These are phyloP conservation scores for Arthrobotrys sphaeroides DNA, from an alignment of 2,329 filamentous ascomycete genomes.

Conservation along the genomic window DNA sequence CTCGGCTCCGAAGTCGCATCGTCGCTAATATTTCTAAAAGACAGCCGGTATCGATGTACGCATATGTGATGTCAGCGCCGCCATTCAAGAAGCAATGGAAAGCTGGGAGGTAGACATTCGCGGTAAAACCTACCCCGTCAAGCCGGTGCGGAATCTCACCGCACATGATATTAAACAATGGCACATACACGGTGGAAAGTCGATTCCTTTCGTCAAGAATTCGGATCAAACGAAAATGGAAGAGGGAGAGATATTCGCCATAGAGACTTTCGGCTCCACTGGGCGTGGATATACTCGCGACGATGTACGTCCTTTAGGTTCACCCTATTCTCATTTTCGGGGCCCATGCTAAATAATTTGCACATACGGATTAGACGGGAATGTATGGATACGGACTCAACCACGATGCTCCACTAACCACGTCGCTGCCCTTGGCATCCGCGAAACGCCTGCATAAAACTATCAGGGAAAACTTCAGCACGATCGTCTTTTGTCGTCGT, in stretches of 20 bases:
- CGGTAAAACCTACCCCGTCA: conserved; percentile 80
- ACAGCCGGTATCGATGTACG: conserved; percentile 92
- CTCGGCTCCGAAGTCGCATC: too few relatives aligned
- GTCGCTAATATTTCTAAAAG: conserved; percentile 54
- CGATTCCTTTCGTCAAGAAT: conserved; percentile 88
- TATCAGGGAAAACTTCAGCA: conserved; percentile 96
- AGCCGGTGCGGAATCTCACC: conserved; percentile 85
- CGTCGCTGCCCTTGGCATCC: conserved; percentile 71
- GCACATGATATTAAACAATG: conserved; percentile 86
- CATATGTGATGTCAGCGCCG: conserved; percentile 82
- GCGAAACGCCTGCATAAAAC: conserved; percentile 85
- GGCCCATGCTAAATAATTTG: conserved; percentile 5
- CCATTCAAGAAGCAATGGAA: conserved; percentile 91
- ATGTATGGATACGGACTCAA: conserved; percentile 86
- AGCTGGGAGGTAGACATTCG: conserved; percentile 87
- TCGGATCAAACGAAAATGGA: conserved; percentile 93
- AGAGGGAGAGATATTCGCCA: conserved; percentile 91
- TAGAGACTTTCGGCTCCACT: conserved; percentile 91
- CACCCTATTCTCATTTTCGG: conserved; percentile 40
- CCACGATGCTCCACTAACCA: conserved; percentile 70
- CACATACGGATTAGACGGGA: conserved; percentile 74
- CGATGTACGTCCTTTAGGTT: too few relatives aligned
- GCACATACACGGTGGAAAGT: conserved; percentile 91
- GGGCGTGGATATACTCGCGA: conserved; percentile 87
- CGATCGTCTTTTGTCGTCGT: conserved; percentile 85